Conservation (phyloP, 208 protist genomes). For the Acanthamoeba royreba region DNA sequence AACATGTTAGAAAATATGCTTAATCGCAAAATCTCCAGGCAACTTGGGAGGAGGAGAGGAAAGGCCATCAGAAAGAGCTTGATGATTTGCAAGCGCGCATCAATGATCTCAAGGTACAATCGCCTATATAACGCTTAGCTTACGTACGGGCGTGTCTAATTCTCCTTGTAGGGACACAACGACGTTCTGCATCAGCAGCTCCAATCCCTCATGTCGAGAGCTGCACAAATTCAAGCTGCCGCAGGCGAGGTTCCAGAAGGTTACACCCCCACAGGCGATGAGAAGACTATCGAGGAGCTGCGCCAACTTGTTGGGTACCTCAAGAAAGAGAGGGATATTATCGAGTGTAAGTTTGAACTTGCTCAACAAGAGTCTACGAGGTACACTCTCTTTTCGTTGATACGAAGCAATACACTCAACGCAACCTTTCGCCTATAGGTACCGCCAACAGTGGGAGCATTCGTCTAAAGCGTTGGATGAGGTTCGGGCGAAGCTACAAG, state of each 20-base stretch:
- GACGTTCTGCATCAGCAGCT: not conserved
- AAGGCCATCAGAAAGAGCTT: not conserved
- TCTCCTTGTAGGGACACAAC: not conserved
- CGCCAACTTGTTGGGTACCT: not conserved
- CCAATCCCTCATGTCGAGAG: not conserved
- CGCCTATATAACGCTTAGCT: not conserved
- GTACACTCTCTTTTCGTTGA: not conserved
- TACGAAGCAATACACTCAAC: too few species aligned
- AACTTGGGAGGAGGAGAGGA: not conserved
- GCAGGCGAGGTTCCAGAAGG: not conserved
- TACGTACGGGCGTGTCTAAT: not conserved
- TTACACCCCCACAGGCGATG: not conserved
- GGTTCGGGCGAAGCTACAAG: not conserved
- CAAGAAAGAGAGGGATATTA: not conserved
- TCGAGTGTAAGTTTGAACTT: not conserved
- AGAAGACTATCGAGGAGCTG: conserved; percentile 6
- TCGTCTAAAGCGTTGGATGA: not conserved
- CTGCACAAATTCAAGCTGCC: not conserved
- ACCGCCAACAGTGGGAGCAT: not conserved
- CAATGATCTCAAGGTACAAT: not conserved
- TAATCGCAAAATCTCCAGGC: not conserved
- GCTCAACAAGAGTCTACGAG: not conserved
- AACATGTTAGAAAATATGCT: not conserved
- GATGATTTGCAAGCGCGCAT: not conserved
- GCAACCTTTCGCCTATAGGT: not conserved